Percentiles rank a stretch among this genome's conserved stretches.
phyloP scores from a whole-genome alignment of 1,284 basidiomycete species.

The Cutaneotrichosporon curvatum region DNA sequence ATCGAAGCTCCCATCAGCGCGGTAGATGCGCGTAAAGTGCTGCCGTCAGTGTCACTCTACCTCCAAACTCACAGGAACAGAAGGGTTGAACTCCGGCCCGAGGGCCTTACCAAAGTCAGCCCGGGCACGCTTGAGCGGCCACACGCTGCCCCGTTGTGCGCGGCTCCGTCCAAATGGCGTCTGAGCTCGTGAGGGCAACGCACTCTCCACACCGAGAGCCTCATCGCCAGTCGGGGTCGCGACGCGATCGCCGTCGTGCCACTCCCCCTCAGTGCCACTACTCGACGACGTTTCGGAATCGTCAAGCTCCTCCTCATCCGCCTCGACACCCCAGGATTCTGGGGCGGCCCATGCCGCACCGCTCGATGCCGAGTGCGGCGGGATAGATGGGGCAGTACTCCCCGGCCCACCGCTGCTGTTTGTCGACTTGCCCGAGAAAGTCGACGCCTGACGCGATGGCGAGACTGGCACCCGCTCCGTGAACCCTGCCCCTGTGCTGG shows the following conservation, averaged over 20 bases:
- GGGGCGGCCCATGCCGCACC: slow-evolving; percentile 50
- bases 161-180: background rate
- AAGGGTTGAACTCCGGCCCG: slow-evolving; percentile 14
- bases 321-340: slow-evolving; percentile 53
- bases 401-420: background rate
- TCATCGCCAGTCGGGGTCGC: background rate
- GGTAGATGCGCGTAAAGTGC: slow-evolving; percentile 64
- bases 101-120: background rate
- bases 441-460: slow-evolving; percentile 2
- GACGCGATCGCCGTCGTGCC: slow-evolving; percentile 11
- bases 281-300: slow-evolving; percentile 20
- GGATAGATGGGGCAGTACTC: slow-evolving; percentile 4
- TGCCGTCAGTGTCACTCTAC: slow-evolving; percentile 12
- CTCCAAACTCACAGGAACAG: background rate
- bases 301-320: slow-evolving; percentile 39
- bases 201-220: background rate
- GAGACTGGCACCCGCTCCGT: background rate
- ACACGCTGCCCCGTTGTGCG: background rate
- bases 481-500: background rate
- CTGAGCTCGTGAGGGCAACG: background rate
- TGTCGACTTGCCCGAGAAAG: background rate
- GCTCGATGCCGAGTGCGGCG: slow-evolving; percentile 9
- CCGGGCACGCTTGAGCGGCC: background rate
- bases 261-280: slow-evolving; percentile 31
- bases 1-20: slow-evolving; percentile 65